Evolutionary conservation across 192 early-diverging fungal species (phyloP).

Genomic region (Coemansia sp.): DNA sequence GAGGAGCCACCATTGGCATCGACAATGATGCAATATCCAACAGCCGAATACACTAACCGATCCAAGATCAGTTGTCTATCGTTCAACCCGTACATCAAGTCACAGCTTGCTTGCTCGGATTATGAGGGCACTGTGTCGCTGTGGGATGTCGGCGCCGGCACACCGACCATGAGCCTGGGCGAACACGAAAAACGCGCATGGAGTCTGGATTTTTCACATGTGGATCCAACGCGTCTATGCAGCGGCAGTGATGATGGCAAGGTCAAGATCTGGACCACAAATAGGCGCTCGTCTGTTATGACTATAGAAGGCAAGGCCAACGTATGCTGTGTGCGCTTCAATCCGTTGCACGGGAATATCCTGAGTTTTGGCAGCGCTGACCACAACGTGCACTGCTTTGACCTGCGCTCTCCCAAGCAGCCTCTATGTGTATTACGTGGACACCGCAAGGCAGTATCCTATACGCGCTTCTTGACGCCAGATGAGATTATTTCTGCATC

Average conservation of each 20-base stretch:
- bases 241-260: conserved; percentile 92
- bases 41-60: conserved; percentile 71
- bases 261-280: conserved; percentile 91
- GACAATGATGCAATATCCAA: conserved; percentile 71
- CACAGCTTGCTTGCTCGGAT: conserved; percentile 83
- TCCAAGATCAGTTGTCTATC: conserved; percentile 93
- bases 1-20: conserved; percentile 34
- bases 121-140: conserved; percentile 88
- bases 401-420: conserved; percentile 69
- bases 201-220: conserved; percentile 83
- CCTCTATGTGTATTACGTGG: conserved; percentile 78
- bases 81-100: conserved; percentile 87
- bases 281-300: conserved; percentile 64
- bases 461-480: conserved; percentile 80
- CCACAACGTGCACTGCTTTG: conserved; percentile 91
- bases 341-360: conserved; percentile 69
- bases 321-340: conserved; percentile 93
- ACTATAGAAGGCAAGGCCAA: conserved; percentile 86
- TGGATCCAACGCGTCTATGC: conserved; percentile 76
- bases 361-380: conserved; percentile 91
- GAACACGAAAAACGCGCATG: conserved; percentile 94
- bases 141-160: conserved; percentile 80
- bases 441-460: conserved; percentile 92
- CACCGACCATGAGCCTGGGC: conserved; percentile 62
- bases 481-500: conserved; percentile 87